phyloP scores from a whole-genome alignment of 768 basidiomycete genomes.

The Dacryopinax primogenitus region DNA sequence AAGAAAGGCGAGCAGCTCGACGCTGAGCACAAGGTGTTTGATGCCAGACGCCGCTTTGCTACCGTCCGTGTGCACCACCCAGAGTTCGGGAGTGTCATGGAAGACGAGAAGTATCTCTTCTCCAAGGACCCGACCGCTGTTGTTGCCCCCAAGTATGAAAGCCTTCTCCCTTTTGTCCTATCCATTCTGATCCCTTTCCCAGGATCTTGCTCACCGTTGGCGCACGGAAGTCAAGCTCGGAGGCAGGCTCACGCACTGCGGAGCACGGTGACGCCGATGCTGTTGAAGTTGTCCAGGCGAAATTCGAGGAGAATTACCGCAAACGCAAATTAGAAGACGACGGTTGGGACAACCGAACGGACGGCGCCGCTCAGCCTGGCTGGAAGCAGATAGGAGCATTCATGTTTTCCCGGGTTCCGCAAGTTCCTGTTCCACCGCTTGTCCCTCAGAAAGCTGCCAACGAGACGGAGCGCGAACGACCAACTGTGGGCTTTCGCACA shows the following conservation, averaged over 20 bases:
- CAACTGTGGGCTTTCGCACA: background rate
- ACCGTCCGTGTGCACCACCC: slow-evolving; percentile 27
- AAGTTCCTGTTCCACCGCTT: background rate
- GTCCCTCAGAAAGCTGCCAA: background rate
- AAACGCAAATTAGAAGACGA: slow-evolving; percentile 7
- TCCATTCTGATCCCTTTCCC: slow-evolving; percentile 33
- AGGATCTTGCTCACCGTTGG: slow-evolving; percentile 23
- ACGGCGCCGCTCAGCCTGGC: background rate
- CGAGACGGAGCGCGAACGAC: slow-evolving; percentile 3
- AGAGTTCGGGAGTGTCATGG: slow-evolving; percentile 39
- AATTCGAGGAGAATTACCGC: slow-evolving; percentile 7
- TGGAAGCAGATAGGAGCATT: background rate
- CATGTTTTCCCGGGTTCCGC: slow-evolving; percentile 3
- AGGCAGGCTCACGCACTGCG: background rate
- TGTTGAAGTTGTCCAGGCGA: background rate
- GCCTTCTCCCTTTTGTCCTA: slow-evolving; percentile 10
- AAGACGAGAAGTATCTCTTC: slow-evolving; percentile 57
- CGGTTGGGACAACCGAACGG: slow-evolving; percentile 1
- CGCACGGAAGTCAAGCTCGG: background rate
- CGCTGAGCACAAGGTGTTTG: slow-evolving; percentile 58
- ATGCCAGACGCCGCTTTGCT: slow-evolving; percentile 53
- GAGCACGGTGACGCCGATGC: background rate
- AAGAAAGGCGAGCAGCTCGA: slow-evolving; percentile 54
- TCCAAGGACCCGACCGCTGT: slow-evolving; percentile 49
- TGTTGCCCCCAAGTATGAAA: slow-evolving; percentile 13